Evolutionary conservation across 2,329 filamentous ascomycete species (phyloP).

Genomic region (Fusarium sp.): DNA sequence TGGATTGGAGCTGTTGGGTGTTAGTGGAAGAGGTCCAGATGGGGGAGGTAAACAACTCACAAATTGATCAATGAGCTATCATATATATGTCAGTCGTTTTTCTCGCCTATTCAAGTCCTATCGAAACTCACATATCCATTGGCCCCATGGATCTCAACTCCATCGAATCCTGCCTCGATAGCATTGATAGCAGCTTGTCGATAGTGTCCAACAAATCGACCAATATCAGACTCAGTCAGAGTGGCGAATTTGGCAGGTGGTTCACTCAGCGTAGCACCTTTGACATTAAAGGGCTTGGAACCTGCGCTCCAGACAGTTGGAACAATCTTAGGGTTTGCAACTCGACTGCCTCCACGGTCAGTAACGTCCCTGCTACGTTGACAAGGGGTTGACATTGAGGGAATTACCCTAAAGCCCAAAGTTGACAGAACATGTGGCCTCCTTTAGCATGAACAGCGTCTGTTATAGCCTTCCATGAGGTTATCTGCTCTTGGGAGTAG

Average conservation of each 20-base stretch:
- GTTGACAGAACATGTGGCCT: conserved; percentile 72
- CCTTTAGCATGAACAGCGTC: conserved; percentile 75
- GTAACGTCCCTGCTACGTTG: not conserved
- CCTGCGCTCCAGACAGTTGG: conserved; percentile 40
- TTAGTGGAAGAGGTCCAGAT: conserved; percentile 1
- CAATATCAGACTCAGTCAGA: conserved; percentile 76
- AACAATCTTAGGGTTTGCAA: conserved; percentile 41
- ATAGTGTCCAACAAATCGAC: conserved; percentile 72
- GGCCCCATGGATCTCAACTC: conserved; percentile 73
- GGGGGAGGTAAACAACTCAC: conserved; percentile 48
- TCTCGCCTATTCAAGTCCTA: not conserved
- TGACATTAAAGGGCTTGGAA: conserved; percentile 26
- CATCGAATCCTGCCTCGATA: conserved; percentile 77
- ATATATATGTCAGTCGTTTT: conserved; percentile 7
- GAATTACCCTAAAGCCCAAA: conserved; percentile 74
- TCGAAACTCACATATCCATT: conserved; percentile 68
- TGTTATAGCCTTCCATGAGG: conserved; percentile 72
- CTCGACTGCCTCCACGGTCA: conserved; percentile 32
- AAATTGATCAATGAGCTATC: conserved; percentile 68
- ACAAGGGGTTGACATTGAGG: conserved; percentile 60
- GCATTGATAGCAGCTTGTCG: conserved; percentile 68
- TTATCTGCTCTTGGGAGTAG: conserved; percentile 69
- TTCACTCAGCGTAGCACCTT: conserved; percentile 21
- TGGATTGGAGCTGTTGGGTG: conserved; percentile 53
- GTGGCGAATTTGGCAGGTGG: conserved; percentile 55